Evolutionary conservation across 495 filamentous ascomycete species (phyloP).

Genomic region (Xylaria venustula): DNA sequence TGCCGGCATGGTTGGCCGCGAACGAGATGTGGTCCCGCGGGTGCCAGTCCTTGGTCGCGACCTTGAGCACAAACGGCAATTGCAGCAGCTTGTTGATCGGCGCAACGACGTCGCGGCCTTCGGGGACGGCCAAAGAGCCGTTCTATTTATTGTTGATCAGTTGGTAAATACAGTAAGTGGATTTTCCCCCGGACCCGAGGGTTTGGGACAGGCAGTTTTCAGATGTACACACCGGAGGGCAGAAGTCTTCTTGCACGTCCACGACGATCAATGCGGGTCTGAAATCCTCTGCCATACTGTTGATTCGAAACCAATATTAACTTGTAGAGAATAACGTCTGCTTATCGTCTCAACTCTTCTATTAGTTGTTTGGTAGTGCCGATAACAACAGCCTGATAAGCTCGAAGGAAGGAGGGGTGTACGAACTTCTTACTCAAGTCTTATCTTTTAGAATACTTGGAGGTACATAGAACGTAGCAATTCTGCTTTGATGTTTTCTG

Average conservation of each 20-base stretch:
- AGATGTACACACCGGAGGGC: slow-evolving; percentile 67
- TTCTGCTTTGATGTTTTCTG: background rate
- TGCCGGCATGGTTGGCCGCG: slow-evolving; percentile 70
- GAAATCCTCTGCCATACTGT: slow-evolving; percentile 26
- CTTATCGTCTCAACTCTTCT: no score
- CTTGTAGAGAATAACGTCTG: background rate
- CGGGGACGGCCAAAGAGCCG: slow-evolving; percentile 75
- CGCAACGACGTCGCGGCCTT: slow-evolving; percentile 66
- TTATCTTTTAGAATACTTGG: no score
- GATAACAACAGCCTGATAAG: slow-evolving; percentile 3
- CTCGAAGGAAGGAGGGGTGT: background rate
- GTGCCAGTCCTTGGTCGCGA: slow-evolving; percentile 91
- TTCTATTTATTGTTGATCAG: slow-evolving; percentile 46
- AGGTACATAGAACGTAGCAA: background rate
- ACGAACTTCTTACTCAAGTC: background rate
- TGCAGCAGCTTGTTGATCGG: slow-evolving; percentile 73
- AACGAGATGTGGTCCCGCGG: slow-evolving; percentile 86
- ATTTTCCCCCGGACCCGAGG: background rate
- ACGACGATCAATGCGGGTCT: slow-evolving; percentile 62
- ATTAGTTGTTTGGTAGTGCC: background rate
- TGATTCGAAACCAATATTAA: background rate
- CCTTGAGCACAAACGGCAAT: slow-evolving; percentile 67
- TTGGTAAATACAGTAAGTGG: slow-evolving; percentile 6
- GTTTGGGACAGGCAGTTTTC: background rate
- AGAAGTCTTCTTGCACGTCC: slow-evolving; percentile 96